Base-by-base conservation (phyloP, 1,284 basidiomycete genomes). In the Trichosporon asahii region DNA sequence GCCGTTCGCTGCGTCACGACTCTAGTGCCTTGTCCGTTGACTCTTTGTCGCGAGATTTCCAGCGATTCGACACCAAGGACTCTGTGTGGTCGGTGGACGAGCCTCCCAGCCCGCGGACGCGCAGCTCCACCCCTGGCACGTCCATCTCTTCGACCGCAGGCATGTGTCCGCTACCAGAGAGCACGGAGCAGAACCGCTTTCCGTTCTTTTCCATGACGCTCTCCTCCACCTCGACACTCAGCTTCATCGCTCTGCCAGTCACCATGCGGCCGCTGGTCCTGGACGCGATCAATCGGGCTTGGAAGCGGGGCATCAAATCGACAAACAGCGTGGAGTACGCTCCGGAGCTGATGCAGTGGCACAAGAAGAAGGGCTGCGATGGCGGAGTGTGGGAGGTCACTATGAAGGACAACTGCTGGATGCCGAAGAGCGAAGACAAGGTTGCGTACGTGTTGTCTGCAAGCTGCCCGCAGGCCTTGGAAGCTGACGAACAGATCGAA, bases 301-400 rank as follows among this genome's bases (percentile, higher is more conserved):
- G 81, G 81, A 74, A 70, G 60, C 72, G 68, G 27, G 81, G 81
- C 2, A 74, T 81, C 44, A 67, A 66, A 46, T 77, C 74, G 61
- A 73, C 74, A 7, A 66, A 68, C 14, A 70, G 77, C 44, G 77
- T 82, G n/a, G 80, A 81, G 14, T 82, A 82, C 66, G 69, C 72
- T 21, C 74, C 78, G 2, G 81, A 81, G 63, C 69, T 80, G 65
- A 80, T 79, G 79, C 74, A 73, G 67, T 76, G 71, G 63, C 79
- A 80, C 65, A 76, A 76, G 69, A 74, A 78, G 31, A 78, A 77
- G 64, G 81, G 81, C 9, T 80, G 79, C 67, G 80, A 82, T 27
- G 78, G 79, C 6, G 81, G 81, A 1, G 81, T 82, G 2, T 82
- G 81, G 81, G 79, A 82, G 67, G 72, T 82, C 5, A 75, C 72